phyloP scores from a whole-genome alignment of 2,329 filamentous ascomycete genomes.

The Calonectria fujianensis region DNA sequence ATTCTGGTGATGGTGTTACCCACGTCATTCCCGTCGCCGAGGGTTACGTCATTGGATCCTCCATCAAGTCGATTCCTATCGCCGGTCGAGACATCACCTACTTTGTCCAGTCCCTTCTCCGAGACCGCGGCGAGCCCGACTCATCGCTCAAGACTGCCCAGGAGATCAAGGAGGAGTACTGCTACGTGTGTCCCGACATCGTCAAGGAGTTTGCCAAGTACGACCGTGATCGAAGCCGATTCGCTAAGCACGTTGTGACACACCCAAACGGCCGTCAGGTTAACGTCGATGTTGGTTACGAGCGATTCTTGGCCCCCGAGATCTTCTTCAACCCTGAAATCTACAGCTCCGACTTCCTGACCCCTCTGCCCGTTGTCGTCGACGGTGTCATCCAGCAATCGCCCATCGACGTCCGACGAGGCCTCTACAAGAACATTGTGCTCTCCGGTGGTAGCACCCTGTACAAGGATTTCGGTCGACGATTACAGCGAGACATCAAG shows the following conservation, averaged over 20 bases:
- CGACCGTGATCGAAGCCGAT: constrained; percentile 93
- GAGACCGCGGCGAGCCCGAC: constrained; percentile 96
- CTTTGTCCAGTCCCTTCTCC: constrained; percentile 96
- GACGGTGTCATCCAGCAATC: constrained; percentile 98
- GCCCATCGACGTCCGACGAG: constrained; percentile 96
- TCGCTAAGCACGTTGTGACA: constrained; percentile 91
- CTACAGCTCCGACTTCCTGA: constrained; percentile 98
- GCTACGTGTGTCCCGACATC: constrained; percentile 98
- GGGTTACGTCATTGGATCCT: constrained; percentile 98
- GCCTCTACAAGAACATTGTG: constrained; percentile 99
- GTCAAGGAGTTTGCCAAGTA: constrained; percentile 98
- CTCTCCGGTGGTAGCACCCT: constrained; percentile 96
- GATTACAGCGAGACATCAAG: constrained; percentile 97
- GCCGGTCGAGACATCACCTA: constrained; percentile 99
- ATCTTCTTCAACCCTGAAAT: constrained; percentile 99
- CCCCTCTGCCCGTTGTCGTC: constrained; percentile 93
- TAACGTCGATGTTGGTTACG: constrained; percentile 94
- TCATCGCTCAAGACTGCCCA: constrained; percentile 98
- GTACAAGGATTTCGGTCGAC: constrained; percentile 98
- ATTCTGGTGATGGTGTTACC: constrained; percentile 98
- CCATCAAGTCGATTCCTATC: constrained; percentile 99
- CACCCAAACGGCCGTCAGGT: constrained; percentile 90
- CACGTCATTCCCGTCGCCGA: constrained; percentile 99
- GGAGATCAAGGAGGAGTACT: constrained; percentile 98
- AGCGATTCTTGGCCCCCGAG: constrained; percentile 97